phyloP scores from a whole-genome alignment of 768 basidiomycete genomes.

The Dentipellis fragilis region DNA sequence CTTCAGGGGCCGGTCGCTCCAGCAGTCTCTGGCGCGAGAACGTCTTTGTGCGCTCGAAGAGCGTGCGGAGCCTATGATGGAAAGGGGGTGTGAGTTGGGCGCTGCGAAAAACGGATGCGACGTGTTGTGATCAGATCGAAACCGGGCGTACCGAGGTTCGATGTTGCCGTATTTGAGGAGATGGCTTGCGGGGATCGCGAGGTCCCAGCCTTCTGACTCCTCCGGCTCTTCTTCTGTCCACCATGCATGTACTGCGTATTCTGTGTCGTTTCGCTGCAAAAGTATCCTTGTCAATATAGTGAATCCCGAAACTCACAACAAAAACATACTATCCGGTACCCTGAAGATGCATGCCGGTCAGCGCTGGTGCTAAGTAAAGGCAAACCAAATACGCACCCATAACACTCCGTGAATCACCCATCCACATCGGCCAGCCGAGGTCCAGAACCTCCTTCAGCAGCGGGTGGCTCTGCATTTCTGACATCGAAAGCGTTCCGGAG shows the following conservation, averaged over 20 bases:
- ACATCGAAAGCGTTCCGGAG: constrained; percentile 3
- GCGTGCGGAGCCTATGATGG: not conserved
- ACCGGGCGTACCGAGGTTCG: constrained; percentile 5
- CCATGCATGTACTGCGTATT: constrained; percentile 6
- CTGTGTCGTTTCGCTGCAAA: not conserved
- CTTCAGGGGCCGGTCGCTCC: constrained; percentile 9
- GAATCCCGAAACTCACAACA: no score
- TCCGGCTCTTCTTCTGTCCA: constrained; percentile 8
- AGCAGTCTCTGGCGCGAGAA: constrained; percentile 3
- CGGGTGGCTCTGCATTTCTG: constrained; percentile 5
- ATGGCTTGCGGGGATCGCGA: not conserved
- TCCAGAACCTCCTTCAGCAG: not conserved
- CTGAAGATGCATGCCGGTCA: not conserved
- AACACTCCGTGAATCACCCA: constrained; percentile 4
- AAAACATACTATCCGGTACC: constrained; percentile 10
- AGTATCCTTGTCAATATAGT: not conserved
- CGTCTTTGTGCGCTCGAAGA: constrained; percentile 4
- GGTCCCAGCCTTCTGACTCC: constrained; percentile 8
- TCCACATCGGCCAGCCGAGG: constrained; percentile 6
- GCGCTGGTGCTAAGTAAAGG: not conserved
- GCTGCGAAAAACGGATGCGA: not conserved
- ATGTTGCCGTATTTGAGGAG: not conserved
- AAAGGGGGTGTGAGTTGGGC: not conserved
- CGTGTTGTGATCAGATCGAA: not conserved
- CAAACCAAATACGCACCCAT: constrained; percentile 3